Evolutionary conservation across 75 land plant genomes (phyloP), one percentile per base, ranked within the genome.

Genomic region (Selaginella moellendorffii): DNA sequence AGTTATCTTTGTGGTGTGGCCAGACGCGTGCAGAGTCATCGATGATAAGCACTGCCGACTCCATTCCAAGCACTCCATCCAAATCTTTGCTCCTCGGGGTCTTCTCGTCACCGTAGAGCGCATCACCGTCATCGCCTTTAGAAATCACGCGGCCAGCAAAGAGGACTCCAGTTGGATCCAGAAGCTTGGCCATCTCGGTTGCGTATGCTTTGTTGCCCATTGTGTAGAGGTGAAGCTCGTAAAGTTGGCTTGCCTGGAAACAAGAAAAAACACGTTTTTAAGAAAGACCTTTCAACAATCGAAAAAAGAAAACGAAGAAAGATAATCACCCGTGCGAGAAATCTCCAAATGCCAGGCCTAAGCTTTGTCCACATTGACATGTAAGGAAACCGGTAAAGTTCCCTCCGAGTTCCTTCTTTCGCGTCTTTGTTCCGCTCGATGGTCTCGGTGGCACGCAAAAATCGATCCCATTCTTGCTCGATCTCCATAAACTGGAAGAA

Each of bases 311-410:
- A n/a, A n/a, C n/a, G n/a, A n/a, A n/a, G n/a, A n/a, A n/a, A n/a
- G n/a, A n/a, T n/a, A n/a, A n/a, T 59, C 26, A 88, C 96, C 90
- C 77, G 85, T 65, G 88, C 98, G 25, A 95, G 72, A 68, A 95
- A 95, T 61, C 81, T 95, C 99, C 99, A 95, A 24, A 95, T 73
- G 22, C 99, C 99, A 19, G 99, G 99, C 29, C 99, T 77, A 71
- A 95, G 69, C 72, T 95, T 95, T 19, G 99, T 95, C 99, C 99
- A 95, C 99, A 95, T 95, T 69, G 81, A 76, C 99, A 95, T 95
- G 61, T 90, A 85, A 52, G 80, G 84, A 65, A 90, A 90, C 12
- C 99, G 82, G 61, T 86, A 90, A 2, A 95, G 81, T 54, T 90
- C 92, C 54, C 92, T 69, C 17, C 81, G 64, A 20, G 22, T 26